These are phyloP conservation scores for Tilletia indica DNA, from an alignment of 1,284 basidiomycete genomes.

Conservation along the genomic window DNA sequence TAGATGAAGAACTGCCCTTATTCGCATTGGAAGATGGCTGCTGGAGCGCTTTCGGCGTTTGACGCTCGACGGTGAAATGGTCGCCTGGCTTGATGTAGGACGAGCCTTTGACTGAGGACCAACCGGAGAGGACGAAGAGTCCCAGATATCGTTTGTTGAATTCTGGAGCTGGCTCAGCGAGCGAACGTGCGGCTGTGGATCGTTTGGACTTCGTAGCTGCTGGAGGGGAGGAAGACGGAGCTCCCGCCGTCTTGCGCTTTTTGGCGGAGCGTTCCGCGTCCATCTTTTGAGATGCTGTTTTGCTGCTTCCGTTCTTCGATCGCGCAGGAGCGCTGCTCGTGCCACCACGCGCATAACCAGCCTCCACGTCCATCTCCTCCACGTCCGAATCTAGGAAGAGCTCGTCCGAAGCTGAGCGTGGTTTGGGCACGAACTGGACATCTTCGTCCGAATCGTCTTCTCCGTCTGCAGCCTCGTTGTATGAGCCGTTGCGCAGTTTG, in stretches of 20 bases:
- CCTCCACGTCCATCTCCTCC: slow-evolving; percentile 16
- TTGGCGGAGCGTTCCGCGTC: neutral
- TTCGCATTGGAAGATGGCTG: neutral
- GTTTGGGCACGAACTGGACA: neutral
- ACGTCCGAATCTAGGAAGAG: slow-evolving; percentile 5
- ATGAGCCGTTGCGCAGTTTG: slow-evolving; percentile 17
- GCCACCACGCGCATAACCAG: neutral
- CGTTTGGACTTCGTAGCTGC: neutral
- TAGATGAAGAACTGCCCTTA: slow-evolving; percentile 1
- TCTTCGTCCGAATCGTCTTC: slow-evolving; percentile 19
- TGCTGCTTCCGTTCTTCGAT: neutral
- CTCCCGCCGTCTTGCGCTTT: neutral
- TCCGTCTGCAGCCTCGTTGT: neutral
- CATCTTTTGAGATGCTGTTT: neutral
- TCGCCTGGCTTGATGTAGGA: slow-evolving; percentile 47
- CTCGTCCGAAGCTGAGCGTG: neutral
- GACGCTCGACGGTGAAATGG: slow-evolving; percentile 40
- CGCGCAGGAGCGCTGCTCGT: neutral
- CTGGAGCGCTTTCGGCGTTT: slow-evolving; percentile 28
- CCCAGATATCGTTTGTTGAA: slow-evolving; percentile 36
- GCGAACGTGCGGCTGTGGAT: neutral
- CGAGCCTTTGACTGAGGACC: slow-evolving; percentile 49
- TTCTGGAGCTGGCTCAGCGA: neutral
- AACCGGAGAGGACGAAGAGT: slow-evolving; percentile 50
- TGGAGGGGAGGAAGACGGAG: neutral